Evolutionary conservation across 2,329 filamentous ascomycete species (phyloP).

Genomic region (Colletotrichum viniferum): DNA sequence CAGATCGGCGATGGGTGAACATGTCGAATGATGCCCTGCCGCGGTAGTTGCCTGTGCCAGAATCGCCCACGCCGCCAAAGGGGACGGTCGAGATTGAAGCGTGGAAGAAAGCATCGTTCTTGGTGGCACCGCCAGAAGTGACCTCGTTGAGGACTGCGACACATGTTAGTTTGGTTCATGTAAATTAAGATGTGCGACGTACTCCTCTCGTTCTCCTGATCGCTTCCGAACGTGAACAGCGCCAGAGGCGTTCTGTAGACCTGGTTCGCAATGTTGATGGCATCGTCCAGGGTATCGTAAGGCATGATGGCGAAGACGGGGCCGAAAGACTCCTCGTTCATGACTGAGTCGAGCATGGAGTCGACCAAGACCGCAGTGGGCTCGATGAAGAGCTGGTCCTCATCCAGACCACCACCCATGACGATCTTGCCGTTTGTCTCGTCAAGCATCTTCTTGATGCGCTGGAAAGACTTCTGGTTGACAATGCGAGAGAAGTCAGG

Average conservation of each 20-base stretch:
- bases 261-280: slow-evolving; percentile 79
- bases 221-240: slow-evolving; percentile 84
- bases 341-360: slow-evolving; percentile 70
- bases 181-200: slow-evolving; percentile 30
- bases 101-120: slow-evolving; percentile 62
- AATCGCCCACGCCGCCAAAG: slow-evolving; percentile 85
- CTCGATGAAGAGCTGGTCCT: slow-evolving; percentile 82
- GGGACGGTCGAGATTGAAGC: slow-evolving; percentile 71
- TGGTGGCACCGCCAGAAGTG: slow-evolving; percentile 71
- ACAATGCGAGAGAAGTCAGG: slow-evolving; percentile 81
- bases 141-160: slow-evolving; percentile 61
- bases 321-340: slow-evolving; percentile 92
- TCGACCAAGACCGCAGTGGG: slow-evolving; percentile 90
- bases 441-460: slow-evolving; percentile 92
- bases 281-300: slow-evolving; percentile 81
- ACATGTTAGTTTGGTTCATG: neutral
- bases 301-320: slow-evolving; percentile 87
- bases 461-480: slow-evolving; percentile 78
- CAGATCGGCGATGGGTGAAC: slow-evolving; percentile 63
- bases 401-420: slow-evolving; percentile 83
- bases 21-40: slow-evolving; percentile 75
- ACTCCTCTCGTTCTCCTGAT: slow-evolving; percentile 78
- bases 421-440: slow-evolving; percentile 82
- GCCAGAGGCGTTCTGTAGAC: slow-evolving; percentile 85
- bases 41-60: slow-evolving; percentile 77